phyloP scores from a whole-genome alignment of 2,329 filamentous ascomycete species.

The Harringtonia aguacate region DNA sequence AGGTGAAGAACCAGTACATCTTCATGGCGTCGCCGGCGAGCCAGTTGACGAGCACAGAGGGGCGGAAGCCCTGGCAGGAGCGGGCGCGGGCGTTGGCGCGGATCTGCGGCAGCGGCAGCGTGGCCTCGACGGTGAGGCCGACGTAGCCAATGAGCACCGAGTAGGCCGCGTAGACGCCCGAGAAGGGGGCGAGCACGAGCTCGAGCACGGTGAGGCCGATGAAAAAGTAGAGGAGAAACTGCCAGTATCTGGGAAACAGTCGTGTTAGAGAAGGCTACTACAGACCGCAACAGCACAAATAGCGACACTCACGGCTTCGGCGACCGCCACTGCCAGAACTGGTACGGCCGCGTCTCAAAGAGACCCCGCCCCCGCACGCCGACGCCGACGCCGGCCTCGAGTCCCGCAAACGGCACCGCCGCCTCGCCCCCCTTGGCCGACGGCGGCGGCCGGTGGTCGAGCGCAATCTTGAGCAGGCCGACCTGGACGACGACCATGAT shows the following conservation, averaged over 20 bases:
- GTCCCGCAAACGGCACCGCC: conserved; percentile 50
- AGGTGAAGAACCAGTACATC: conserved; percentile 76
- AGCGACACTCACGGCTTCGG: conserved; percentile 46
- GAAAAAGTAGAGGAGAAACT: conserved; percentile 60
- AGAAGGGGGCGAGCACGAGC: conserved; percentile 51
- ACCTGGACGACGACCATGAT: conserved; percentile 56
- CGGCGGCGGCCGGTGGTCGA: conserved; percentile 53
- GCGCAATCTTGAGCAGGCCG: conserved; percentile 54
- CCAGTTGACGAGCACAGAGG: conserved; percentile 70
- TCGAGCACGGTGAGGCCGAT: conserved; percentile 51
- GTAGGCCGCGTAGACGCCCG: conserved; percentile 51
- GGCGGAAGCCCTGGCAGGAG: conserved; percentile 67
- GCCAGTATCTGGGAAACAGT: conserved; percentile 53
- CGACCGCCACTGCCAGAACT: conserved; percentile 75
- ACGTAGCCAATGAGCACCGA: conserved; percentile 59
- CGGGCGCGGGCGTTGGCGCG: conserved; percentile 55
- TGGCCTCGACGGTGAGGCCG: conserved; percentile 70
- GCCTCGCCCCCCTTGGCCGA: conserved; percentile 50
- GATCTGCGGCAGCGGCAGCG: conserved; percentile 72
- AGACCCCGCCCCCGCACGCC: conserved; percentile 13
- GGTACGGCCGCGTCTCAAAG: conserved; percentile 48
- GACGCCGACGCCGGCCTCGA: conserved; percentile 26
- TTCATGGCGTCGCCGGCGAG: conserved; percentile 75
- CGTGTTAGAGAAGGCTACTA: background rate
- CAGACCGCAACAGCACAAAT: background rate